Conservation (phyloP, 139 green algal species). For the Astrephomene gubernaculifera region DNA sequence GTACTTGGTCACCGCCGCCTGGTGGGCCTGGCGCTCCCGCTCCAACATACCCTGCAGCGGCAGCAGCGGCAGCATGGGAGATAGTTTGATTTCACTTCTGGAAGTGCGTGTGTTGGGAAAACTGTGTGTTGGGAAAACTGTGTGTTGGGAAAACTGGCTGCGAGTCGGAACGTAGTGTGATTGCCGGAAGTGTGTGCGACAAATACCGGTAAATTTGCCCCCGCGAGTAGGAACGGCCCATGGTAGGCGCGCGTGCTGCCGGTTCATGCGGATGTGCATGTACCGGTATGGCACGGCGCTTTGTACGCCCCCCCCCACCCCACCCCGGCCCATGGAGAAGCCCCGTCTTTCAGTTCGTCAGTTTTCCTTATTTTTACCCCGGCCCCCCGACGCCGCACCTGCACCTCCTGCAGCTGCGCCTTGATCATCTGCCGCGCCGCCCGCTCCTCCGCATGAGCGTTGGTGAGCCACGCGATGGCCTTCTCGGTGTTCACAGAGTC, state of each 20-base stretch:
- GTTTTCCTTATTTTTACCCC: too few species aligned
- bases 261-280: too few species aligned
- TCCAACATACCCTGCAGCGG: slow-evolving; percentile 20
- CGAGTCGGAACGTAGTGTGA: too few species aligned
- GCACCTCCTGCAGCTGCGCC: slow-evolving; percentile 31
- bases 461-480: slow-evolving; percentile 59
- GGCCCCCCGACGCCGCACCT: slow-evolving; percentile 2
- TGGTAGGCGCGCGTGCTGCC: background rate
- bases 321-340: too few species aligned
- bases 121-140: too few species aligned
- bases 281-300: background rate
- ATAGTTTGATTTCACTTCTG: background rate
- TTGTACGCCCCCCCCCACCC: background rate
- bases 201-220: too few species aligned
- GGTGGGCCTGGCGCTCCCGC: slow-evolving; percentile 61
- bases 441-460: slow-evolving; percentile 60
- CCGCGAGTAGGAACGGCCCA: background rate
- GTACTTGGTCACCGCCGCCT: slow-evolving; percentile 60
- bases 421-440: slow-evolving; percentile 47
- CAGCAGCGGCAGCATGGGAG: background rate
- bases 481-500: slow-evolving; percentile 61
- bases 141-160: too few species aligned
- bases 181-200: too few species aligned
- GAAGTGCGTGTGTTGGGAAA: too few species aligned
- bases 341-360: too few species aligned